Base-by-base conservation (phyloP, 2,329 filamentous ascomycete species). In the Colletotrichum somersetense region DNA sequence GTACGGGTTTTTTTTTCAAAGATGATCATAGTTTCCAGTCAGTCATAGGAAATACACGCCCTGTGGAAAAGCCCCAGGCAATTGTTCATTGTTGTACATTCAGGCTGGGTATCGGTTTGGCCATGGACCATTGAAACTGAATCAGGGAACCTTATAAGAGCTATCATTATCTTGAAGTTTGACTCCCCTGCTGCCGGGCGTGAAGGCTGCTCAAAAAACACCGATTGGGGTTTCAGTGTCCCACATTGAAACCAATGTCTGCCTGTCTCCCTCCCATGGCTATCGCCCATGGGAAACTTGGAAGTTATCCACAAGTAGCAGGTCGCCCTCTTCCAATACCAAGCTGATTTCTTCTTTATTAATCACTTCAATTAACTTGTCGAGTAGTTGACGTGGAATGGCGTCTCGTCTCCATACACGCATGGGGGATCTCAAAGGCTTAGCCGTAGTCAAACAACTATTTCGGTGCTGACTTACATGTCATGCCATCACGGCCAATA, bases 301-400 rank as follows among this genome's bases (percentile, higher is more conserved):
- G 50, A 73, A 75, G 57, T 76, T 76, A 7, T 76, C 74, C 20
- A 75, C 71, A 11, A 76, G 59, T 33, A 76, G 40, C 2, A 74
- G 40, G 50, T 76, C 72, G 3, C 74, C 75, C 18, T 74, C 67
- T 35, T 75, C 74, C 10, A 75, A 57, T 1, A 40, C 42, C 2
- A 75, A n/a, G 46, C 66, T 62, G 35, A 75, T 75, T 53, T 75
- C 75, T 46, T 75, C 75, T 42, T 68, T 57, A 7, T 74, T 55
- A 30, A 73, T 73, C 1, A 74, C 73, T n/a, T 73, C 73, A 23
- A 75, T 71, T 30, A 73, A 50, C 46, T 73, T 75, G 50, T 74
- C 61, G 3, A 74, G 64, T 8, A 71, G 62, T 10, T 66, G 26
- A 1, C 69, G 58, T 4, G 74, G 72, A 38, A 75, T 74, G 66